These are phyloP conservation scores for Picea glauca DNA, from an alignment of 75 land plant genomes.

Conservation along the genomic window DNA sequence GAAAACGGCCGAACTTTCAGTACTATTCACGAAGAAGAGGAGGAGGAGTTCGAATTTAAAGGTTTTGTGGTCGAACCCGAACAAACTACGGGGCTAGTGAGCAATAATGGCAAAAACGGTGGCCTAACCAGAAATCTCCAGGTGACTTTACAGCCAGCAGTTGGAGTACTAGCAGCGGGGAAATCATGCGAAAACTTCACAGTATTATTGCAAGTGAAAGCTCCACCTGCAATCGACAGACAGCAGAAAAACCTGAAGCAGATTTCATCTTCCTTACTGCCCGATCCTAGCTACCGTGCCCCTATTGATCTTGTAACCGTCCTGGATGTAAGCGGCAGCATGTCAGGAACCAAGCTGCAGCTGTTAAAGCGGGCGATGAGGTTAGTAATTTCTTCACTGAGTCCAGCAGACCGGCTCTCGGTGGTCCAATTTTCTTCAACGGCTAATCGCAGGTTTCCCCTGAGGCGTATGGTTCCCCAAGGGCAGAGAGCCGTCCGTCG, in stretches of 20 bases:
- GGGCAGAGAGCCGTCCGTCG: conserved; percentile 24
- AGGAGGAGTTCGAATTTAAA: conserved; percentile 12
- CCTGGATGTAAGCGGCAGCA: conserved; percentile 38
- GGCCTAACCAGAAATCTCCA: conserved; percentile 2
- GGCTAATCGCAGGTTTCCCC: conserved; percentile 20
- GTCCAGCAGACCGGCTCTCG: conserved; percentile 25
- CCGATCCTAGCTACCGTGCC: conserved; percentile 20
- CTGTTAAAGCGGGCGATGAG: conserved; percentile 33
- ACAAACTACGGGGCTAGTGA: background rate
- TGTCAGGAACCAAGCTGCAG: conserved; percentile 24
- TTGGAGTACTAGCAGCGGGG: background rate
- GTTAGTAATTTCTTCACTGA: conserved; percentile 20
- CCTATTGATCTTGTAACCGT: conserved; percentile 36
- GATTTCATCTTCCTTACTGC: background rate
- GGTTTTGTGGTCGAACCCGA: conserved; percentile 14
- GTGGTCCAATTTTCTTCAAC: conserved; percentile 19
- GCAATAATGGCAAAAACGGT: background rate
- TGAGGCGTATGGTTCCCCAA: conserved; percentile 23
- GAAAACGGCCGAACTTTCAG: background rate
- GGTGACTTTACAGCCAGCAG: conserved; percentile 12
- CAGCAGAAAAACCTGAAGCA: background rate
- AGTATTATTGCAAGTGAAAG: conserved; percentile 21
- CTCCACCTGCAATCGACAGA: background rate
- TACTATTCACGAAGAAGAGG: conserved; percentile 10
- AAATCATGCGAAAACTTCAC: conserved; percentile 16